These are phyloP conservation scores for Naganishia randhawae DNA, from an alignment of 768 basidiomycete species.

Conservation along the genomic window DNA sequence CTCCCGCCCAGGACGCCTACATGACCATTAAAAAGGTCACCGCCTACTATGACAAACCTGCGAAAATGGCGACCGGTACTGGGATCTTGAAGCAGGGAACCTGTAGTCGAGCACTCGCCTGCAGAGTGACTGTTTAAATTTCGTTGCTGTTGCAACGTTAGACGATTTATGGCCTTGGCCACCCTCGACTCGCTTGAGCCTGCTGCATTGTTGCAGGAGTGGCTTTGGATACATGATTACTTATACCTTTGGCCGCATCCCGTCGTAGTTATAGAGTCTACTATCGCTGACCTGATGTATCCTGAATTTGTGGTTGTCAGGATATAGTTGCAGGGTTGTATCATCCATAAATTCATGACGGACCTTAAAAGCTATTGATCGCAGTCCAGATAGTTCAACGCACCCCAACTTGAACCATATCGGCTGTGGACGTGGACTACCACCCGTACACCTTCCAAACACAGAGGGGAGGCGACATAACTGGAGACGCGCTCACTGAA, in stretches of 20 bases:
- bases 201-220: no score
- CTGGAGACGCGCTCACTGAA: no score
- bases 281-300: no score
- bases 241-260: not conserved
- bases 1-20: slow-evolving; percentile 29
- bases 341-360: not conserved
- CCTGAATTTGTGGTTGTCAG: not conserved
- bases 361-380: not conserved
- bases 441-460: no score
- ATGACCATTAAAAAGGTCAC: slow-evolving; percentile 9
- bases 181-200: no score
- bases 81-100: not conserved
- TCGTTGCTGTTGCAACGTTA: not conserved
- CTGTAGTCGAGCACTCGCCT: not conserved
- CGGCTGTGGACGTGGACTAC: no score
- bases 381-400: no score
- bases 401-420: no score
- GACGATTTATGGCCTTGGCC: not conserved
- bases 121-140: not conserved
- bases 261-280: not conserved
- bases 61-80: not conserved
- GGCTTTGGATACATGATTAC: not conserved
- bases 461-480: no score
- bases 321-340: not conserved
- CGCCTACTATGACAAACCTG: slow-evolving; percentile 1